Base-by-base conservation (phyloP, 352 stramenopile species). In the Hyaloperonospora arabidopsidis region DNA sequence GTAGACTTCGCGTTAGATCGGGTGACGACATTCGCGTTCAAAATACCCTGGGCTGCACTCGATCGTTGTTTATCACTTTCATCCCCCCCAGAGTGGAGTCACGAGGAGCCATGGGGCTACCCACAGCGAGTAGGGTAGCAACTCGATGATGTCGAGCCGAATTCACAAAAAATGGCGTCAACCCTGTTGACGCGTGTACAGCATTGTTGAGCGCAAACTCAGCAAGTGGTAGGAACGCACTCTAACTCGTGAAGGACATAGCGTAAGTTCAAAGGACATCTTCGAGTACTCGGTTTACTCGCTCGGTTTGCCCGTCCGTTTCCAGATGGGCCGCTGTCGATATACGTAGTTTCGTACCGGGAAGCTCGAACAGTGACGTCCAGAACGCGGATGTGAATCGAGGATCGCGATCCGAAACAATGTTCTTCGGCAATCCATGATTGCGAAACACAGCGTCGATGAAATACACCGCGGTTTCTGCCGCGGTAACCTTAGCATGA, bases 231-330 rank as follows among this genome's bases (percentile, higher is more conserved):
- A 49, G 13, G 15, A 22, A 49, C 5, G 35, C 45, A 41, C 45
- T 51, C 11, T 28, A 51, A 23, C 18, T 17, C 14, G 15, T 13
- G 13, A 49, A 49, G 7, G 4, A 34, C 1, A 23, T 17, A 2
- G 19, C 29, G 7, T 29, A 32, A 5, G 2, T 10, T 29, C 11
- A 7, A 29, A 36, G 22, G 1, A 36, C 21, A 14, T 48, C 15
- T n/a, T 32, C 22, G 43, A 48, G 43, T 13, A 21, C 43, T 12
- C 22, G 43, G 12, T 48, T 48, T n/a, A 36, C 21, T 0, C 43
- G 19, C 17, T 54, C 48, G 0, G 35, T 47, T 14, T 54, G 35
- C 14, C 48, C 48, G 47, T 54, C 36, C 48, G 48, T 54, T 32
- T 54, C 36, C 15, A 38, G 21, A 47, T 47, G 21, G 12, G 36